Evolutionary conservation across 2,329 filamentous ascomycete species (phyloP), one percentile per base, ranked within the genome.

Genomic region (Didymella exigua): DNA sequence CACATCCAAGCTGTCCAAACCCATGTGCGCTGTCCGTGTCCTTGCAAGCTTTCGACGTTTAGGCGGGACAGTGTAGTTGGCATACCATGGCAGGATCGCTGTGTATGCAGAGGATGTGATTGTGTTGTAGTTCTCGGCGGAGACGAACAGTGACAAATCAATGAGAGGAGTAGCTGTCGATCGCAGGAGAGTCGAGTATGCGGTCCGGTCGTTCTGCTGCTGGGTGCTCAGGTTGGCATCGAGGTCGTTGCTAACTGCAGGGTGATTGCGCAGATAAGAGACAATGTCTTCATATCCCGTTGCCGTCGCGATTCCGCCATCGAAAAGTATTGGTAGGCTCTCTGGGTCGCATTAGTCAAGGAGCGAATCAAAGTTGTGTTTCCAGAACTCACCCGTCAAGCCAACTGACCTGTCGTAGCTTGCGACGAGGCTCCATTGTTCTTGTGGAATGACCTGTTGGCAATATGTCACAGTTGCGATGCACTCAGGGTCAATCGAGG

Each of bases 401-500:
- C 87, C 88, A 60, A 89, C 77, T 36, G 86, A 85, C 48, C 88
- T 84, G 74, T 93, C 87, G 74, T 89, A 63, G 47, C 68, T 67
- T 27, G 71, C 66, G 40, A 76, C 57, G 13, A 78, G 63, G 19
- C 56, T 60, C 75, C 75, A 78, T 59, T 84, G 77, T 42, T 79
- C 76, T 52, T 76, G 72, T 30, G 84, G 82, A 21, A 90, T 78
- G 54, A 82, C 82, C 65, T 85, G 80, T 57, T 85, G 83, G 53
- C 96, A 81, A 72, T 93, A 93, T 48, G 90, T 86, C 62, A 96
- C 86, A 37, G 89, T 82, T 24, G 93, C 93, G 57, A 96, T 85
- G 72, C 93, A 98, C 79, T 96, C 90, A 40, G 93, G 82, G 69
- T 98, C 93, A 67, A 98, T 89, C 37, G 95, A 98, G 13, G 93